Base-by-base conservation (phyloP, 1,284 basidiomycete species). In the Pascua sp. region DNA sequence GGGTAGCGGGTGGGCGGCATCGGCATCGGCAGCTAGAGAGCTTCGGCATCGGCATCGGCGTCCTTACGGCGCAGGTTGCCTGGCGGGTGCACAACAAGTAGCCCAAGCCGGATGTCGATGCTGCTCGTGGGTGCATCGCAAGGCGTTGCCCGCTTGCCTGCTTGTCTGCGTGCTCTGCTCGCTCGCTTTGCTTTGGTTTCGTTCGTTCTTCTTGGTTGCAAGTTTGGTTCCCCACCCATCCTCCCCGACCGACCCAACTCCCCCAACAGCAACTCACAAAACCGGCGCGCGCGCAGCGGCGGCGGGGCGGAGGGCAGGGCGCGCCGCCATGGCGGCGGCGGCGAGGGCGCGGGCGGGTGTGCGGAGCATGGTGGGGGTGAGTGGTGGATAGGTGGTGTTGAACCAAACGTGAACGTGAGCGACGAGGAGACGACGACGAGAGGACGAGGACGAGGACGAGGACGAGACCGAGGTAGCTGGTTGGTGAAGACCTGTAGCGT, bases 351-450 rank as follows among this genome's bases (percentile, higher is more conserved):
- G 64, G 38, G 62, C 58, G 38, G 66, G 60, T 61, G 67, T 67
- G 56, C 70, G 56, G 55, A 73, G 66, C 69, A 71, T 73, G 62
- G 49, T 63, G 47, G n/a, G n/a, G n/a, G 39, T 42, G 59, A 40
- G 57, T 39, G 45, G 43, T 32, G 24, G 24, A 32, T 32, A 32
- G 24, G 24, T 32, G 24, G 24, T 32, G 24, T 32, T 32, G 24
- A 32, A 32, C 24, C 24, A 32, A 32, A 32, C 24, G 24, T 32
- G 24, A 32, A 32, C 24, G 24, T 4, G 24, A n/a, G n/a, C n/a
- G 24, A 32, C 24, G 24, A 32, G 24, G 24, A 32, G 4, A n/a
- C n/a, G n/a, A n/a, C n/a, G n/a, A n/a, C n/a, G n/a, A n/a, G 24
- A 7, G 24, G 24, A 32, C 24, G 24, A 32, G 24, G 24, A 32